Conservation (phyloP, 305 asterid species). For the Fraxinus xanthoxyloides region DNA sequence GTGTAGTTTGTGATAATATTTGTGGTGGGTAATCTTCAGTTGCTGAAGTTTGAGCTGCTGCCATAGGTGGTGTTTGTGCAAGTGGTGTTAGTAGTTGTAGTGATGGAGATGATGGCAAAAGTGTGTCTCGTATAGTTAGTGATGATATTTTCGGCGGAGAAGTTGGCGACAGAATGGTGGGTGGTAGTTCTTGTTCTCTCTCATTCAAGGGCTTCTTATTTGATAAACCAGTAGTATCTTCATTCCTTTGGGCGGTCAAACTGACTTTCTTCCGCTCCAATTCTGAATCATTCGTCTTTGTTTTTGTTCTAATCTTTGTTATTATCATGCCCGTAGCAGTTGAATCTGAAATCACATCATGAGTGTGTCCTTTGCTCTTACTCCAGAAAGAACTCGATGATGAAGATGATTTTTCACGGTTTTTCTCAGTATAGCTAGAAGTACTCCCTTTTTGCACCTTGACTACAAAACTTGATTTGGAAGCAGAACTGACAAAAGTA, state of each 20-base stretch:
- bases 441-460: constrained; percentile 46
- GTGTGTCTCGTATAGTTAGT: constrained; percentile 4
- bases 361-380: constrained; percentile 27
- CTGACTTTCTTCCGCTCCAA: constrained; percentile 24
- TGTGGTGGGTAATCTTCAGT: constrained; percentile 11
- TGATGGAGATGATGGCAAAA: constrained; percentile 2
- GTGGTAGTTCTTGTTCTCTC: constrained; percentile 49
- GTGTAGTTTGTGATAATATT: not conserved
- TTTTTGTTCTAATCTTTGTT: constrained; percentile 27
- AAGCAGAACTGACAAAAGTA: constrained; percentile 36
- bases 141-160: constrained; percentile 20
- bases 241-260: constrained; percentile 15
- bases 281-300: constrained; percentile 27
- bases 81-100: not conserved
- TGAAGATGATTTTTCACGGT: constrained; percentile 24
- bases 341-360: constrained; percentile 12
- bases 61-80: constrained; percentile 18
- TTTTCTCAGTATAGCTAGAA: constrained; percentile 31
- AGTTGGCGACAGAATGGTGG: constrained; percentile 22
- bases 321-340: not conserved
- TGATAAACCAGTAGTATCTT: constrained; percentile 19
- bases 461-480: constrained; percentile 43
- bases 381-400: constrained; percentile 28
- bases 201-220: constrained; percentile 81
- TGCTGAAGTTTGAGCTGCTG: constrained; percentile 21